Base-by-base conservation (phyloP, 495 filamentous ascomycete genomes). In the Daldinia childiae region DNA sequence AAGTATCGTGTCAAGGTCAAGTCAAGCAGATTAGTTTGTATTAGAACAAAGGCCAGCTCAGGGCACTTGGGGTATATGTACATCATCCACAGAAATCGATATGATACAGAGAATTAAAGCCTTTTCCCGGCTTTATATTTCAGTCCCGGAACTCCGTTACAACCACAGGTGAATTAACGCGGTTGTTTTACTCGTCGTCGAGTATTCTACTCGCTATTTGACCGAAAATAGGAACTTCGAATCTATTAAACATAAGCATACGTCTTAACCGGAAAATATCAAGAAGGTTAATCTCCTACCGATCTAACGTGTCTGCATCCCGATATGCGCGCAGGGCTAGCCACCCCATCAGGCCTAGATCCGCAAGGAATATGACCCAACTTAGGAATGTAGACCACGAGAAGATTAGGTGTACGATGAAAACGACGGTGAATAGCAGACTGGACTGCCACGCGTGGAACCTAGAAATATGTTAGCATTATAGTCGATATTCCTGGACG, bases 361-460 rank as follows among this genome's bases (percentile, higher is more conserved):
- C 94, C 24, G 84, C 82, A 11, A 93, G 75, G 65, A 97, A 88
- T 11, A 99, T 80, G 43, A 94, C 81, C 91, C 93, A 98, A 43
- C 90, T 94, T 4, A 98, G 77, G 57, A 97, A 89, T 6, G 83
- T 87, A 27, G 91, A 93, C 90, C 93, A 97, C 17, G 88, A 87
- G 82, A 98, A 90, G 21, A 98, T 81, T 34, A 97, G 84, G 78
- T 99, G 95, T 21, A 97, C 58, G 50, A 95, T 89, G 78, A 97
- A 96, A 52, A 99, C 78, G 63, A 86, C 87, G 19, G 92, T 89
- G 79, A 98, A 99, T 15, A 98, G 79, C 79, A 98, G 86, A 66
- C 90, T 91, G 4, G 90, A 92, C 81, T 98, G 95, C 95, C 95
- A 98, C 7, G 94, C 95, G 79, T 99, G 95, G 69, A 97, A 97